phyloP scores from a whole-genome alignment of 2,329 filamentous ascomycete species.

The Knufia fluminis region DNA sequence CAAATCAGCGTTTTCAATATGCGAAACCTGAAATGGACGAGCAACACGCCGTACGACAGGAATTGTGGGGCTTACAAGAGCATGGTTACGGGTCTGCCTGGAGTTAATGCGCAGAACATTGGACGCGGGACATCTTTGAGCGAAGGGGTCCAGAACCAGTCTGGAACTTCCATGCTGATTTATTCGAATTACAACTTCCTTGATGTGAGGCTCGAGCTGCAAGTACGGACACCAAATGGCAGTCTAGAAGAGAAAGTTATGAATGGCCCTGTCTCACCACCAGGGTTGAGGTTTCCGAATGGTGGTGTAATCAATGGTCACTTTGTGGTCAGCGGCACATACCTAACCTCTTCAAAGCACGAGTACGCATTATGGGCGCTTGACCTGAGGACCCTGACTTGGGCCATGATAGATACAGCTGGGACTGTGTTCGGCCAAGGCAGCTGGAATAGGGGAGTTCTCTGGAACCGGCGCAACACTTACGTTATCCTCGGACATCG shows the following conservation, averaged over 20 bases:
- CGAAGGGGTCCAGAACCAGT: constrained; percentile 10
- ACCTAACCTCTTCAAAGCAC: constrained; percentile 93
- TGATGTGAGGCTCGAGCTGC: constrained; percentile 90
- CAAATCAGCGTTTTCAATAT: constrained; percentile 98
- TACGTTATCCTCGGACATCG: constrained; percentile 94
- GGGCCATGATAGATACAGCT: constrained; percentile 92
- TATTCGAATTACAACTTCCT: constrained; percentile 99
- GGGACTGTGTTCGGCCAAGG: constrained; percentile 91
- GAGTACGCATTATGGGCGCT: constrained; percentile 96
- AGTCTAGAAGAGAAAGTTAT: constrained; percentile 78
- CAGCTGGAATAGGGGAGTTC: constrained; percentile 90
- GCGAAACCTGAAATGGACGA: constrained; percentile 89
- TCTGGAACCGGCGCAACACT: constrained; percentile 88
- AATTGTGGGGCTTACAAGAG: constrained; percentile 95
- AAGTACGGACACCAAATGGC: constrained; percentile 77
- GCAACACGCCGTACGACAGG: constrained; percentile 77
- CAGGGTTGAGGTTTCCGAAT: constrained; percentile 88
- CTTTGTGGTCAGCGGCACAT: constrained; percentile 95
- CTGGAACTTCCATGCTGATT: constrained; percentile 69
- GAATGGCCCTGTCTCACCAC: constrained; percentile 77
- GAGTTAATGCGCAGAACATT: constrained; percentile 27
- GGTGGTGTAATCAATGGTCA: constrained; percentile 91
- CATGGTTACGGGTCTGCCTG: constrained; percentile 71
- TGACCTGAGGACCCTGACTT: constrained; percentile 76
- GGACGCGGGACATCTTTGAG: constrained; percentile 19